phyloP scores from a whole-genome alignment of 176 grass and related monocot species.

The Avena eriantha region DNA sequence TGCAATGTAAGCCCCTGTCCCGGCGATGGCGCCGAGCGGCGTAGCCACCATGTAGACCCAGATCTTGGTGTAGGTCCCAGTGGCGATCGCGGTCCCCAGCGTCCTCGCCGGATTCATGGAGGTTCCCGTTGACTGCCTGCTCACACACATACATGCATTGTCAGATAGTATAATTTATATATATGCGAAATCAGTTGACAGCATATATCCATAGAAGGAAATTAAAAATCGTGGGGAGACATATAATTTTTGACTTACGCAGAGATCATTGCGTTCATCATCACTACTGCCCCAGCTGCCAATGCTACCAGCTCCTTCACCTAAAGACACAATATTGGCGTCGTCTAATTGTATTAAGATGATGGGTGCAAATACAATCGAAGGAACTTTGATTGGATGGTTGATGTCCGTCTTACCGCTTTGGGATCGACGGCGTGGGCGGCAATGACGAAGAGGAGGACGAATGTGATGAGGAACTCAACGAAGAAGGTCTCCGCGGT shows the following conservation, averaged over 20 bases:
- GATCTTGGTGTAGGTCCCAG: conserved; percentile 55
- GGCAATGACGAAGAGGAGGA: conserved; percentile 68
- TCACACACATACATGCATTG: neutral
- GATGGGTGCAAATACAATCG: neutral
- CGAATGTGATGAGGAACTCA: conserved; percentile 71
- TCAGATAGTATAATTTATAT: neutral
- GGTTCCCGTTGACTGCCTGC: conserved; percentile 54
- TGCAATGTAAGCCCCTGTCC: conserved; percentile 47
- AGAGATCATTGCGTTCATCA: conserved; percentile 43
- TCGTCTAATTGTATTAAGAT: neutral
- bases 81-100: conserved; percentile 56
- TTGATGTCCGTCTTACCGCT: neutral
- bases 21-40: conserved; percentile 49
- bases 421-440: conserved; percentile 52
- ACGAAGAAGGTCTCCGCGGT: conserved; percentile 40
- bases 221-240: neutral
- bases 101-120: conserved; percentile 74
- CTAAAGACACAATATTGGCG: conserved; percentile 11
- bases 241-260: conserved; percentile 38
- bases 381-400: neutral
- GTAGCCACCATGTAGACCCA: conserved; percentile 66
- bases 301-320: conserved; percentile 50
- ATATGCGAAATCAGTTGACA: neutral
- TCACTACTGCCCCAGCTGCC: conserved; percentile 38
- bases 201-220: neutral